These are phyloP conservation scores for Hyaloscypha variabilis DNA, from an alignment of 495 filamentous ascomycete genomes.

Conservation along the genomic window DNA sequence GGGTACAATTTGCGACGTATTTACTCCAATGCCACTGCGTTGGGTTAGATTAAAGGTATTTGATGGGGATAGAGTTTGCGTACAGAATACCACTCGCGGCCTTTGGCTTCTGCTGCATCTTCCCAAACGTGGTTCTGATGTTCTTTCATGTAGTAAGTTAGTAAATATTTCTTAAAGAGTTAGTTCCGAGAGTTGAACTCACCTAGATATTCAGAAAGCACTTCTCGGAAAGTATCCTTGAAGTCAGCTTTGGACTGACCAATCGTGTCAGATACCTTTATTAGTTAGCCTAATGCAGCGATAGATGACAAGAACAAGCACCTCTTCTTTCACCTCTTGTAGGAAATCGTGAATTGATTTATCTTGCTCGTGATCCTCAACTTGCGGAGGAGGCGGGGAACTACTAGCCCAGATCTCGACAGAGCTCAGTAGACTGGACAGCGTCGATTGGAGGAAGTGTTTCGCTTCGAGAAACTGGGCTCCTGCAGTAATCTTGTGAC, in stretches of 20 bases:
- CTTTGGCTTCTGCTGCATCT: slow-evolving; percentile 15
- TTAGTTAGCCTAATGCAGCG: slow-evolving; percentile 4
- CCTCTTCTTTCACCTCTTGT: slow-evolving; percentile 3
- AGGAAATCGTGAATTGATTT: slow-evolving; percentile 12
- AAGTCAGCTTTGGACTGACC: slow-evolving; percentile 1
- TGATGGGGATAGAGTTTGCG: slow-evolving; percentile 4
- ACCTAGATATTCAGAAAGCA: slow-evolving; percentile 18
- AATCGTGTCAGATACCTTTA: slow-evolving; percentile 7
- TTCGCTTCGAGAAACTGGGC: slow-evolving; percentile 32
- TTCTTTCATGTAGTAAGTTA: slow-evolving; percentile 1
- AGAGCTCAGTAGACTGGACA: slow-evolving; percentile 29
- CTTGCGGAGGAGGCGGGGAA: neutral
- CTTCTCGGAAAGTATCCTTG: slow-evolving; percentile 16
- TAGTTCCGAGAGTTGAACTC: slow-evolving; percentile 7
- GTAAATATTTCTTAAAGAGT: neutral
- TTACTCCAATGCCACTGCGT: slow-evolving; percentile 31
- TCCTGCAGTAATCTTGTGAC: slow-evolving; percentile 30
- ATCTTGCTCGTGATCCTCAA: neutral
- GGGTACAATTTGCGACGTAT: neutral
- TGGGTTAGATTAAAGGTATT: neutral
- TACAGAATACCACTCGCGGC: slow-evolving; percentile 19
- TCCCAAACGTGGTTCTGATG: slow-evolving; percentile 8
- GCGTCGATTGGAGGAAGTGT: slow-evolving; percentile 27
- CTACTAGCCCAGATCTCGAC: slow-evolving; percentile 22
- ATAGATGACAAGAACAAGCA: neutral